A percentile compares a stretch with the other conserved stretches of the same genome.
phyloP scores from a whole-genome alignment of 2,329 filamentous ascomycete species.

The Teratosphaeria epicoccoides region DNA sequence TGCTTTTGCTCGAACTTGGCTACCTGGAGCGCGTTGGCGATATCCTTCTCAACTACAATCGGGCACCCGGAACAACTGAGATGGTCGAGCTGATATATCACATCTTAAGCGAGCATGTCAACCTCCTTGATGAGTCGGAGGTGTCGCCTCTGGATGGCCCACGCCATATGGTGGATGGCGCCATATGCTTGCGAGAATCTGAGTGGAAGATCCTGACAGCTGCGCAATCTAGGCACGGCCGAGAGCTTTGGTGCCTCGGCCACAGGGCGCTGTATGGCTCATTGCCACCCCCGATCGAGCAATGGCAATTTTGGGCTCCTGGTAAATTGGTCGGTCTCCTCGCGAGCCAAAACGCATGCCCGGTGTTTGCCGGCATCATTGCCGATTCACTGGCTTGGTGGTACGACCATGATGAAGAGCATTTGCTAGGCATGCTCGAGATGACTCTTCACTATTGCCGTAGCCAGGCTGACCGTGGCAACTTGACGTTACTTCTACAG shows the following conservation, averaged over 20 bases:
- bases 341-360: neutral
- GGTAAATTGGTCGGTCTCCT: constrained; percentile 13
- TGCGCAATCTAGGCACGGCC: neutral
- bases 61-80: constrained; percentile 1
- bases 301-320: constrained; percentile 7
- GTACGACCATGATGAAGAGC: constrained; percentile 13
- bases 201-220: neutral
- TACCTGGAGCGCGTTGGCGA: constrained; percentile 1
- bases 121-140: constrained; percentile 1
- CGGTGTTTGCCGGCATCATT: neutral
- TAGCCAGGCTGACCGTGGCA: neutral
- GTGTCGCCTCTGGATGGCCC: neutral
- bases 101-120: constrained; percentile 2
- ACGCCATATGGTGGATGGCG: neutral
- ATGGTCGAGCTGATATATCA: constrained; percentile 2
- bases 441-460: constrained; percentile 12
- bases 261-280: constrained; percentile 2
- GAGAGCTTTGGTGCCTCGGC: constrained; percentile 4
- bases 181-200: neutral
- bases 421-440: constrained; percentile 9
- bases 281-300: neutral
- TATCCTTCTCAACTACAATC: constrained; percentile 1
- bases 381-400: constrained; percentile 5
- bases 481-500: neutral
- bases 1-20: neutral